Evolutionary conservation across 2,329 filamentous ascomycete genomes (phyloP).

Genomic region (Pyrenochaeta sp.): DNA sequence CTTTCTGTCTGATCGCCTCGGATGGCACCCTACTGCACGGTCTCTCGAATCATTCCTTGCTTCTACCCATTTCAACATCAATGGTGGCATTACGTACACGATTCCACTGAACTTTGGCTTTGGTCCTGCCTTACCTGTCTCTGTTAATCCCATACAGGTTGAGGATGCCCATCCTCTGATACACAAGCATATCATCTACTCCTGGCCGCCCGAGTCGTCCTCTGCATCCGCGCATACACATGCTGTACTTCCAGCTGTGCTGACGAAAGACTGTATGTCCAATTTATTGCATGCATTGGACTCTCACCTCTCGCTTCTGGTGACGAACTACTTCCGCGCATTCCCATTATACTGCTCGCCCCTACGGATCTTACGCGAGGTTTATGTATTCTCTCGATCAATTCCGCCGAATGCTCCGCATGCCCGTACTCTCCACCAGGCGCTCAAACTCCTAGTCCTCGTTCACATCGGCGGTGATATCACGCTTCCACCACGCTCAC

Average conservation of each 20-base stretch:
- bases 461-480: conserved; percentile 51
- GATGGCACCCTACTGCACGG: conserved; percentile 48
- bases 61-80: conserved; percentile 23
- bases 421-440: conserved; percentile 39
- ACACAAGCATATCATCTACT: conserved; percentile 49
- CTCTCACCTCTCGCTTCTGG: conserved; percentile 41
- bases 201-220: conserved; percentile 42
- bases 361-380: conserved; percentile 42
- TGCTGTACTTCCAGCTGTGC: conserved; percentile 46
- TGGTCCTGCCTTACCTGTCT: conserved; percentile 35
- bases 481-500: conserved; percentile 33
- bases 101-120: conserved; percentile 48
- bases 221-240: conserved; percentile 29
- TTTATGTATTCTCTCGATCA: conserved; percentile 45
- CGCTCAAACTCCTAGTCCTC: conserved; percentile 50
- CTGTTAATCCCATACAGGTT: conserved; percentile 38
- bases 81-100: conserved; percentile 29
- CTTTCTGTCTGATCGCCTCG: conserved; percentile 44
- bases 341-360: conserved; percentile 48
- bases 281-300: conserved; percentile 37
- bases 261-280: conserved; percentile 29
- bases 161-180: conserved; percentile 23
- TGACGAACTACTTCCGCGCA: conserved; percentile 42
- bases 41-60: conserved; percentile 36
- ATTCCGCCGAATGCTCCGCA: conserved; percentile 23